These are phyloP conservation scores for Phyllosticta ampelicida DNA, from an alignment of 2,329 filamentous ascomycete species.

Conservation along the genomic window DNA sequence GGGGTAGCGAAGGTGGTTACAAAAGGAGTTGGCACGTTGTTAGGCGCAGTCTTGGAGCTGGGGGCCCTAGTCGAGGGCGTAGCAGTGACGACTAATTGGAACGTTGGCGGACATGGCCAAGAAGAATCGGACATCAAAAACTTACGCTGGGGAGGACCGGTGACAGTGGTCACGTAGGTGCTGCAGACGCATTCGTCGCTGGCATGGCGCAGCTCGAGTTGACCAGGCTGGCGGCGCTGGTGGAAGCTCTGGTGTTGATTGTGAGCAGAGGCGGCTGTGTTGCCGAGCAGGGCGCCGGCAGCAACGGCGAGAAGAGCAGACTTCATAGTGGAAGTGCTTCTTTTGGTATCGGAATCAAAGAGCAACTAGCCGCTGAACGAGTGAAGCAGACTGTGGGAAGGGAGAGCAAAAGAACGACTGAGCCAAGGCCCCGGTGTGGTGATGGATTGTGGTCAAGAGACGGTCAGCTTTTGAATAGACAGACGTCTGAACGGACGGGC, in stretches of 20 bases:
- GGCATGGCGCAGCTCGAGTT: constrained; percentile 23
- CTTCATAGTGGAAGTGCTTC: constrained; percentile 56
- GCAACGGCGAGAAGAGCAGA: constrained; percentile 55
- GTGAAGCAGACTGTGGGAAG: constrained; percentile 62
- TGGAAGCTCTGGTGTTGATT: constrained; percentile 53
- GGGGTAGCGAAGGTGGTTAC: constrained; percentile 50
- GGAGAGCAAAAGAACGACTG: constrained; percentile 11
- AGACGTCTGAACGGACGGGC: not conserved
- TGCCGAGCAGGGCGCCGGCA: constrained; percentile 39
- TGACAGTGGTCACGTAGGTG: constrained; percentile 62
- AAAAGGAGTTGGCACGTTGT: constrained; percentile 27
- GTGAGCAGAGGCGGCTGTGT: constrained; percentile 47
- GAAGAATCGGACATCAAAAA: constrained; percentile 13
- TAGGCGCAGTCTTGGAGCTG: not conserved
- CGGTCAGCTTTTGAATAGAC: constrained; percentile 8
- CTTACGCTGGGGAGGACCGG: constrained; percentile 54
- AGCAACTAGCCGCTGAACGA: constrained; percentile 64
- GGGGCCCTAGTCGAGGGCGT: not conserved
- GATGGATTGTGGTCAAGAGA: not conserved
- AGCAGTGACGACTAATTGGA: constrained; percentile 5
- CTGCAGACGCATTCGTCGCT: constrained; percentile 55
- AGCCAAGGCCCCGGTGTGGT: not conserved
- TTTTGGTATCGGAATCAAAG: constrained; percentile 15
- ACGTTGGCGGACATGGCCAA: not conserved
- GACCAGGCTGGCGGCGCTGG: constrained; percentile 37